These are phyloP conservation scores for Nemania abortiva DNA, from an alignment of 2,329 filamentous ascomycete species.

Conservation along the genomic window DNA sequence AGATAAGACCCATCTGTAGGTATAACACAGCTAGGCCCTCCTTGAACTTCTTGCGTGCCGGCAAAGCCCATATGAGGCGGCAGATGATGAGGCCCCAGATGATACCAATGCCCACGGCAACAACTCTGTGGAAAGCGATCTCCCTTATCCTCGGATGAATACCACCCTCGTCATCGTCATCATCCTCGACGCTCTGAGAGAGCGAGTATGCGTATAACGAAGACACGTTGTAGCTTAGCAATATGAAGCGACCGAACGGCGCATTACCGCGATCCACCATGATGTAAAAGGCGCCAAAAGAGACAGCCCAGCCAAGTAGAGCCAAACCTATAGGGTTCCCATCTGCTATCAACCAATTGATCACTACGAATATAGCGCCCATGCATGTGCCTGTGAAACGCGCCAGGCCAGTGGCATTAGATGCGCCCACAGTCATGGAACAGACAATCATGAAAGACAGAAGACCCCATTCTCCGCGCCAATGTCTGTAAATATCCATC, in stretches of 20 bases:
- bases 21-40: conserved; percentile 91
- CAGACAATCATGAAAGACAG: conserved; percentile 98
- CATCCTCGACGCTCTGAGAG: conserved; percentile 80
- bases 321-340: conserved; percentile 82
- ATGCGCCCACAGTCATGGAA: conserved; percentile 95
- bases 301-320: conserved; percentile 83
- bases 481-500: conserved; percentile 83
- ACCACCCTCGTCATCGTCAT: conserved; percentile 90
- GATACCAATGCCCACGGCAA: conserved; percentile 87
- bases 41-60: conserved; percentile 87
- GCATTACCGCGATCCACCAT: conserved; percentile 87
- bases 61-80: conserved; percentile 92
- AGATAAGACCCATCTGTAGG: conserved; percentile 94
- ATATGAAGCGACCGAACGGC: conserved; percentile 91
- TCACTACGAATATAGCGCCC: conserved; percentile 79
- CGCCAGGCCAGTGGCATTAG: conserved; percentile 90
- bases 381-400: conserved; percentile 88
- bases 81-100: conserved; percentile 94
- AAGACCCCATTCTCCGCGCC: conserved; percentile 96
- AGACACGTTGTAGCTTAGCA: conserved; percentile 95
- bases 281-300: conserved; percentile 87
- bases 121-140: conserved; percentile 88
- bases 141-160: conserved; percentile 85
- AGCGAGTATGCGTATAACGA: conserved; percentile 95
- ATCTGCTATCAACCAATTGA: conserved; percentile 81